A percentile compares a stretch with the other conserved stretches of the same genome.
phyloP scores from a whole-genome alignment of 2,329 filamentous ascomycete genomes.

The Aspergillus spinulosporus region DNA sequence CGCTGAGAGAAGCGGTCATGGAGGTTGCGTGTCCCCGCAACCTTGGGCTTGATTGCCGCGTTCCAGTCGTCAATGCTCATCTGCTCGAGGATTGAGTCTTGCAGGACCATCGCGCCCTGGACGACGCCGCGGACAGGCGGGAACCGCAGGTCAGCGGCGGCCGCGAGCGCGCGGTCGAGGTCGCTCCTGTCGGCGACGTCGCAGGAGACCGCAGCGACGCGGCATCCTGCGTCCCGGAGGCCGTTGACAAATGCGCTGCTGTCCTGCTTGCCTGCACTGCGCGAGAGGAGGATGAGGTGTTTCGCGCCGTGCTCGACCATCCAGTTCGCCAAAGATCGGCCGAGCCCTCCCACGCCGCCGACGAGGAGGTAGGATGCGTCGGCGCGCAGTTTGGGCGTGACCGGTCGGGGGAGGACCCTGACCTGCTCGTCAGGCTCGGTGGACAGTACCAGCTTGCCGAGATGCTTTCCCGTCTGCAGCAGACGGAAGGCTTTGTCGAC shows the following conservation, averaged over 20 bases:
- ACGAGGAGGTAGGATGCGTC: conserved; percentile 19
- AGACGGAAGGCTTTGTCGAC: conserved; percentile 29
- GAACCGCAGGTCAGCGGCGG: not conserved
- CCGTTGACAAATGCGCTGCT: conserved; percentile 2
- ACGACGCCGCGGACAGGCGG: conserved; percentile 35
- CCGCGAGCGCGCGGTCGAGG: not conserved
- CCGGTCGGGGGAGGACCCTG: not conserved
- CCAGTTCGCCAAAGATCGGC: conserved; percentile 10
- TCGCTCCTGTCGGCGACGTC: not conserved
- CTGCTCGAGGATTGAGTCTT: conserved; percentile 36
- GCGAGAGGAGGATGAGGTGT: conserved; percentile 10
- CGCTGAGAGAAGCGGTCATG: conserved; percentile 26
- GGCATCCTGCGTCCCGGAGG: not conserved
- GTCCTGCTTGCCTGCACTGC: not conserved
- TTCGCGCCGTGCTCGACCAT: conserved; percentile 19
- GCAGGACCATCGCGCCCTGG: conserved; percentile 33
- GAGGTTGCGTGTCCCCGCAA: conserved; percentile 41
- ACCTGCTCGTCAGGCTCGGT: not conserved
- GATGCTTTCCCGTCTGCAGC: conserved; percentile 38
- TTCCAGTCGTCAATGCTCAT: conserved; percentile 45
- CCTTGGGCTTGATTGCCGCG: conserved; percentile 42
- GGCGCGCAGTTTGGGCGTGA: not conserved
- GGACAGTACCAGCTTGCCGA: conserved; percentile 40
- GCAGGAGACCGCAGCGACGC: not conserved
- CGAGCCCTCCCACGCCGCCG: conserved; percentile 22